Evolutionary conservation across 176 grass and related monocot species (phyloP), one percentile per base, ranked within the genome.

Genomic region (Saccharum spontaneum): DNA sequence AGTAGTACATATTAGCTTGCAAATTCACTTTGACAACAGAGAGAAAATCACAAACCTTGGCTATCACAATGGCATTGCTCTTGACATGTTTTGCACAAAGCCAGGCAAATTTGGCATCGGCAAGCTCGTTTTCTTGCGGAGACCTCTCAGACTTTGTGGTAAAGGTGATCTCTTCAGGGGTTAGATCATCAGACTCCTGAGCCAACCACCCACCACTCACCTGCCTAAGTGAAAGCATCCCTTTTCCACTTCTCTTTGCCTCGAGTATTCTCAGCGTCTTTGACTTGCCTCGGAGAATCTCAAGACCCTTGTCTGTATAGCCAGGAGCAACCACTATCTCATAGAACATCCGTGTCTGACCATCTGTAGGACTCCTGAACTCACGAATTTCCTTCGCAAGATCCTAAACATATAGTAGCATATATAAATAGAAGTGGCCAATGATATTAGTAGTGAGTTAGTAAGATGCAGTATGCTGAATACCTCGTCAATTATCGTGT

Each of bases 71-170:
- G 23, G 92, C 95, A n/a, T 98, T 98, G 69, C 95, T 98, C 89
- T 98, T 98, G 4, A 98, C 95, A 86, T 98, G 95, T 84, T 98
- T 98, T 45, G 88, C 89, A 31, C 95, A 98, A 66, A 98, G 92
- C 92, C 95, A 98, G 43, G 95, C 95, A 48, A 98, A 98, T 70
- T 93, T 90, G 28, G 92, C 95, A 80, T 98, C 92, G 13, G 73
- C 78, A 41, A 98, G 82, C 72, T 98, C 88, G 18, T 59, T 83
- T 22, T 94, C 87, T 8, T 72, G 45, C 0, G 87, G 90, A 70
- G 67, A 43, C 61, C 79, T 90, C 75, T 88, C 67, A 2, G 92
- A 94, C 11, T 82, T 83, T 7, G 86, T 73, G 7, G 24, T 82
- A 73, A 98, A 98, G 45, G 84, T 82, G 79, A 98, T 98, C 50